These are phyloP conservation scores for Scalesia atractyloides DNA, from an alignment of 129 eudicot species.

Conservation along the genomic window DNA sequence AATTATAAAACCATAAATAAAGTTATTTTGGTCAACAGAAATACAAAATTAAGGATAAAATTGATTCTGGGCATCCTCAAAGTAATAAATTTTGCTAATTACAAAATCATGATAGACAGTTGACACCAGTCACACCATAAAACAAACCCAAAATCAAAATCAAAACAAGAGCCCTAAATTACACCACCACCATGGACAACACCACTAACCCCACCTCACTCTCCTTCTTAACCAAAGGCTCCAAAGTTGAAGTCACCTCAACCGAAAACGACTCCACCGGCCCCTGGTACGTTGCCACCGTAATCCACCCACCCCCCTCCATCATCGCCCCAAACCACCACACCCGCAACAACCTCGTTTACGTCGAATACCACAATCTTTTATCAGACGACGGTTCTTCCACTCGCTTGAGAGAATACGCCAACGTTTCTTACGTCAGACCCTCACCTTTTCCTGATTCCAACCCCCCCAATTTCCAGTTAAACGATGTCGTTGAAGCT, in stretches of 20 bases:
- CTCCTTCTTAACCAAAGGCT: conserved; percentile 39
- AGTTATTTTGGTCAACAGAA: too few species aligned
- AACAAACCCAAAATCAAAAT: conserved; percentile 13
- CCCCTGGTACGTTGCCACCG: conserved; percentile 61
- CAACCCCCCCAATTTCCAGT: conserved; percentile 33
- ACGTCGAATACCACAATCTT: conserved; percentile 51
- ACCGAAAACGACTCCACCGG: conserved; percentile 60
- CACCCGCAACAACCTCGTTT: conserved; percentile 23
- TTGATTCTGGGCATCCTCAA: too few species aligned
- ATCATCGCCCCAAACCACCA: conserved; percentile 2
- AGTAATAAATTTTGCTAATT: too few species aligned
- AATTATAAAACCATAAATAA: too few species aligned
- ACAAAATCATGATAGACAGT: too few species aligned
- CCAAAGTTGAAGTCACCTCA: conserved; percentile 58
- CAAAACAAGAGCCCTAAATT: conserved; percentile 15
- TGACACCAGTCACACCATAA: too few species aligned
- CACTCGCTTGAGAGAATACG: conserved; percentile 51
- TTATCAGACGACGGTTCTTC: conserved; percentile 41
- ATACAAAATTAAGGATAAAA: too few species aligned
- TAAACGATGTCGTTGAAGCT: conserved; percentile 71
- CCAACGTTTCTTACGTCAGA: conserved; percentile 40
- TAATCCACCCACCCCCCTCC: conserved; percentile 34
- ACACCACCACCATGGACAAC: neutral
- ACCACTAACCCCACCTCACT: neutral
- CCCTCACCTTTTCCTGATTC: conserved; percentile 52